These are phyloP conservation scores for Colletotrichum orbiculare DNA, from an alignment of 2,329 filamentous ascomycete genomes.

Conservation along the genomic window DNA sequence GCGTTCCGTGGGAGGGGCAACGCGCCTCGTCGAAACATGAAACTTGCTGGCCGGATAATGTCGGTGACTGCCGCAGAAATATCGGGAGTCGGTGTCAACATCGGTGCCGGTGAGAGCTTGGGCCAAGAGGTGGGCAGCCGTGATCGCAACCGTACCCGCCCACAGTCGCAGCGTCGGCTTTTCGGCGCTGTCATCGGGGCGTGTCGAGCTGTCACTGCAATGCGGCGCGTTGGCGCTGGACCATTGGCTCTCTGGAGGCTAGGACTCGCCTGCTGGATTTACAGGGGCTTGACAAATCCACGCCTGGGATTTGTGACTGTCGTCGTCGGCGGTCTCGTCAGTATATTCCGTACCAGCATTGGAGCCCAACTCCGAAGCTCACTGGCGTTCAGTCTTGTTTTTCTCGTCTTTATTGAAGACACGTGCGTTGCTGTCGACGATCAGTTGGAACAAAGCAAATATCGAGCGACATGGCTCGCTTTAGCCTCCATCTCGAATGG, in stretches of 20 bases:
- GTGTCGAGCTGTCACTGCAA: slow-evolving; percentile 26
- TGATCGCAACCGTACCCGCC: not conserved
- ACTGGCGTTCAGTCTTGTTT: no score
- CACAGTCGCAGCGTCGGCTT: slow-evolving; percentile 8
- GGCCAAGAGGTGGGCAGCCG: no score
- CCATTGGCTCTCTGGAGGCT: slow-evolving; percentile 3
- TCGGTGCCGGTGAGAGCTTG: no score
- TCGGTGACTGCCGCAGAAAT: not conserved
- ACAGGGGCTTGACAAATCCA: not conserved
- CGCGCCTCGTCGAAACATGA: slow-evolving; percentile 22
- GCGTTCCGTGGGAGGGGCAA: slow-evolving; percentile 5
- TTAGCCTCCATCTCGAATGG: not conserved
- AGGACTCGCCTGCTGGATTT: not conserved
- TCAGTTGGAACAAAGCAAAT: slow-evolving; percentile 1
- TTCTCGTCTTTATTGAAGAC: not conserved
- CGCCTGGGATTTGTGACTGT: slow-evolving; percentile 1
- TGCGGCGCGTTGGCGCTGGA: slow-evolving; percentile 20
- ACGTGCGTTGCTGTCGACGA: not conserved
- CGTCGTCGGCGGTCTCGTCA: slow-evolving; percentile 9
- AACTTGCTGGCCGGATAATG: slow-evolving; percentile 15
- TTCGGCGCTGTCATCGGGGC: slow-evolving; percentile 19
- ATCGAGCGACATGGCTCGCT: slow-evolving; percentile 17
- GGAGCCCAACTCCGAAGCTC: no score
- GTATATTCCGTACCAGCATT: no score
- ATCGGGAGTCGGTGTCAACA: not conserved